Evolutionary conservation across 2,329 filamentous ascomycete genomes (phyloP), one percentile per base, ranked within the genome.

Genomic region (Pseudogymnoascus sp.): DNA sequence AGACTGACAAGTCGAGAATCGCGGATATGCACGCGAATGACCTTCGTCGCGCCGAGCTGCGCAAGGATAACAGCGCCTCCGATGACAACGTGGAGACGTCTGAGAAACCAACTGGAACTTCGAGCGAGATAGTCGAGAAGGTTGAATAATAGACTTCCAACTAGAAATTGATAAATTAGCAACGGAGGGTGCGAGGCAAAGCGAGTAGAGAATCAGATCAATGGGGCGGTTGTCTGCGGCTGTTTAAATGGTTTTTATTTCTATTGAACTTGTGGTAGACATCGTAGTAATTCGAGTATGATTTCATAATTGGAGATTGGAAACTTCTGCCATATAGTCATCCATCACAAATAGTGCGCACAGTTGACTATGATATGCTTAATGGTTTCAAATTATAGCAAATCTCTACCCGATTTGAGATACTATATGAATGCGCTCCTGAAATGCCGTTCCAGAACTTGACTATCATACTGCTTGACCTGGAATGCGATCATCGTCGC

Each of bases 81-180:
- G 59, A 61, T 12, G 59, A 61, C 8, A 27, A 40, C n/a, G n/a
- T 59, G 8, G 58, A 59, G 10, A n/a, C 10, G 37, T 1, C 8
- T 40, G 58, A 29, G n/a, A 36, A 21, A 5, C 18, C 7, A 9
- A 36, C 31, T 27, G 25, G 10, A 39, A 5, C 27, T 55, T 55
- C 45, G 2, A 27, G 8, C 27, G 45, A 31, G 25, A 31, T 52
- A 31, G 27, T 52, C 8, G 58, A 59, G 58, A 60, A 60, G 59
- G 15, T 45, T 60, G 8, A 37, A 33, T 5, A 63, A 60, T 25
- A 31, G 72, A 65, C 33, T 25, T 39, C 31, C 4, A 27, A 12
- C 9, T 29, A 12, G 13, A 12, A 40, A 37, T 59, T 64, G 25
- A 52, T 12, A 12, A 6, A n/a, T 10, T 18, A 18, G 1, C 12